Evolutionary conservation across 225 moss, liverwort and hornwort species (phyloP).

Genomic region (Marchantia polymorpha): DNA sequence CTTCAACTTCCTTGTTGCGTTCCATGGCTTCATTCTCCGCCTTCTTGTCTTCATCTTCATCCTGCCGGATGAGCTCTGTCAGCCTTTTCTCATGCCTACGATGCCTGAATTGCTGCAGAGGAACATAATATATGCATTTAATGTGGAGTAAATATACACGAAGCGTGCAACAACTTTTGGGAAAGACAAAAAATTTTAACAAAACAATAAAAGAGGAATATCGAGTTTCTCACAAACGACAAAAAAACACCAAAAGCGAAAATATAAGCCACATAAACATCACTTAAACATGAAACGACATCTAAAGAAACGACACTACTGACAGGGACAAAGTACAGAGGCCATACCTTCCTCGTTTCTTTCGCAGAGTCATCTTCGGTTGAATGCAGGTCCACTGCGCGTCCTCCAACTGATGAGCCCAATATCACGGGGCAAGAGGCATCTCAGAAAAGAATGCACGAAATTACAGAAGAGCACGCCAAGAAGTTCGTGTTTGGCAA

Average conservation of each 20-base stretch:
- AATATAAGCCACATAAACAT: background rate
- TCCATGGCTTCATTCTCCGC: conserved; percentile 45
- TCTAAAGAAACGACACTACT: background rate
- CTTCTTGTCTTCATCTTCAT: conserved; percentile 47
- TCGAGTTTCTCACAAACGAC: background rate
- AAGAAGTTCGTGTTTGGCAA: too few species aligned
- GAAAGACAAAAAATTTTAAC: background rate
- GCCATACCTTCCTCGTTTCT: conserved; percentile 33
- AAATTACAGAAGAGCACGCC: background rate
- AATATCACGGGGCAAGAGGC: background rate
- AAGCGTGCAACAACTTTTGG: background rate
- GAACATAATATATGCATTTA: conserved; percentile 35
- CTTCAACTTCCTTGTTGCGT: conserved; percentile 46
- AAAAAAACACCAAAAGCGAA: background rate
- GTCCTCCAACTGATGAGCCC: conserved; percentile 10
- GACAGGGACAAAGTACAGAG: background rate
- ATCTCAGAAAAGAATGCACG: background rate
- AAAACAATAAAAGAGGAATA: background rate
- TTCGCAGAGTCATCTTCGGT: conserved; percentile 27
- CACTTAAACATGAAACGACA: background rate
- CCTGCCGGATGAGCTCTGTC: conserved; percentile 54
- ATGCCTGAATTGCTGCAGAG: conserved; percentile 54
- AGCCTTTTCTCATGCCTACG: conserved; percentile 60
- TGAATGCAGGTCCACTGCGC: background rate
- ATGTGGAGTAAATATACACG: background rate